These are phyloP conservation scores for Pseudopithomyces maydicus DNA, from an alignment of 2,329 filamentous ascomycete species.

Conservation along the genomic window DNA sequence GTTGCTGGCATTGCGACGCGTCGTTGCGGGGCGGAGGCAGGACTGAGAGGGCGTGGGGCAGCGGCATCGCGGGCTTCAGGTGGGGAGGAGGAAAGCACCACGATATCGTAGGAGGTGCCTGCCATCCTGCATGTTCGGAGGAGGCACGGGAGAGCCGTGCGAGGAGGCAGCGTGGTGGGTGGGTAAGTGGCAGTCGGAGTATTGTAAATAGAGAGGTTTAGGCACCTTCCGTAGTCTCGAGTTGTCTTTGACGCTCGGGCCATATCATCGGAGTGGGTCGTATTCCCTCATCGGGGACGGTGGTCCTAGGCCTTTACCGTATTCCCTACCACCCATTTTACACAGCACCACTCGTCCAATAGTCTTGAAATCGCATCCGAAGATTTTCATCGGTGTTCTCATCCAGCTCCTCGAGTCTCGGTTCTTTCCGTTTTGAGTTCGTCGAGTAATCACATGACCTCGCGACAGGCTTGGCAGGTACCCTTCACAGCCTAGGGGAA, in stretches of 20 bases:
- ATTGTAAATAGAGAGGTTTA: not conserved
- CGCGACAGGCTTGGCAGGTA: not conserved
- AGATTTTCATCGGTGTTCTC: not conserved
- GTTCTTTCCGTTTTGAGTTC: not conserved
- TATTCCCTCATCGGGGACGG: not conserved
- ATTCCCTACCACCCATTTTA: not conserved
- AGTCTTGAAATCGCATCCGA: not conserved
- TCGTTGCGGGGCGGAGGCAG: slow-evolving; percentile 13
- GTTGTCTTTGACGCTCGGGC: not conserved
- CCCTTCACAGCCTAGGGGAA: not conserved
- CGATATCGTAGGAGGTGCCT: slow-evolving; percentile 29
- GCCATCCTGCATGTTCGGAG: slow-evolving; percentile 24
- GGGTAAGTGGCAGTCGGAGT: not conserved
- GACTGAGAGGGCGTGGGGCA: not conserved
- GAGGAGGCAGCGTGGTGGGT: not conserved
- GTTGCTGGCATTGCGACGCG: slow-evolving; percentile 36
- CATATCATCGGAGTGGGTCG: not conserved
- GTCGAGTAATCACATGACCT: not conserved
- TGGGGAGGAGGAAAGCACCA: slow-evolving; percentile 41
- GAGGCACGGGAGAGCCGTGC: not conserved
- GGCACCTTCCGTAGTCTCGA: not conserved
- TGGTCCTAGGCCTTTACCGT: not conserved
- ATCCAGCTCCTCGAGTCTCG: not conserved
- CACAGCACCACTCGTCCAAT: not conserved
- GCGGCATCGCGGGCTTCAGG: slow-evolving; percentile 20